Base-by-base conservation (phyloP, 2,329 filamentous ascomycete species). In the Talaromyces piceae region DNA sequence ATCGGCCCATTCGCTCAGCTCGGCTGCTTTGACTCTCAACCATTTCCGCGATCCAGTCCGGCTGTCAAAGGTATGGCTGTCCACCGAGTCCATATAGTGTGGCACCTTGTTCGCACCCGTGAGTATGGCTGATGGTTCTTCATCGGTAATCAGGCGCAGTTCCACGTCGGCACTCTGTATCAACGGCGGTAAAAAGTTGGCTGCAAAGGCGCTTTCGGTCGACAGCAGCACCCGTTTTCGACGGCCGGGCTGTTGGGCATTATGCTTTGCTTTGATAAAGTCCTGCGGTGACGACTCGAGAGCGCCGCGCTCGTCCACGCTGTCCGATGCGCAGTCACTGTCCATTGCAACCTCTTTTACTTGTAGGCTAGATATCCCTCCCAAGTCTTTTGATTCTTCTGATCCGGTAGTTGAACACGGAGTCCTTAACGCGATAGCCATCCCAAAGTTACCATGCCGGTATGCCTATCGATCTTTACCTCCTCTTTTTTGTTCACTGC, bases 1-100 rank as follows among this genome's bases (percentile, higher is more conserved):
- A 67, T 95, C 87, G 5, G 91, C 88, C 91, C 91, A 96, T 55
- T 88, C 80, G 57, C 89, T 88, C 54, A 94, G 70, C 57, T 88
- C 84, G 5, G 69, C 67, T 31, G 69, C 68, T 53, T 71, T 71
- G n/a, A 64, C 64, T 53, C 68, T 68, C 43, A 72, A 56, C 68
- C 68, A 70, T 60, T 63, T 67, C 44, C 68, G 63, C 11, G 65
- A 61, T 6, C 64, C 64, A 1, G 62, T 66, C 45, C 68, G 66
- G 49, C 68, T 70, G 50, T 69, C 67, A 12, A 67, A 67, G 2
- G 67, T 67, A 45, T 64, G 63, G 26, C 63, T 64, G 54, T 69
- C 67, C 49, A 70, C 67, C 16, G 65, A 65, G 50, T 72, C 69
- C 61, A 66, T 67, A 45, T 72, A 72, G 51, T 68, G 68, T 0